These are phyloP conservation scores for Kalanchoe fedtschenkoi DNA, from an alignment of 164 flowering plant species.

Conservation along the genomic window DNA sequence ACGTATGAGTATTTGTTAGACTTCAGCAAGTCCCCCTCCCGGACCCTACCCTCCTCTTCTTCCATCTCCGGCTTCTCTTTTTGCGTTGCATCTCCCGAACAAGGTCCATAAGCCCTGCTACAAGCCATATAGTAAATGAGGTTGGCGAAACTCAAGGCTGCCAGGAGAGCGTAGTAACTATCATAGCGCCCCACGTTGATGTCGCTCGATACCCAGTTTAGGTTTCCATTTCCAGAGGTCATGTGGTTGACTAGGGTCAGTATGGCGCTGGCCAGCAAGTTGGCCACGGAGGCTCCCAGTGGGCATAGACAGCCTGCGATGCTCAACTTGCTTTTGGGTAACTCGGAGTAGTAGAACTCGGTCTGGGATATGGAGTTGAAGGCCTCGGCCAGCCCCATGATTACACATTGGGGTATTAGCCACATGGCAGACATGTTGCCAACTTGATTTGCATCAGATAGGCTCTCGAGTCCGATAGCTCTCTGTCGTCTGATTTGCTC, in stretches of 20 bases:
- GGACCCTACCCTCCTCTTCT: background rate
- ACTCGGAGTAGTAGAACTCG: background rate
- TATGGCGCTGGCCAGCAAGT: background rate
- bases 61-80: background rate
- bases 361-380: background rate
- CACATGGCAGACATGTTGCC: constrained; percentile 4
- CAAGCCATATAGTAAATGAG: background rate
- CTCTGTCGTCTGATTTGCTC: constrained; percentile 20
- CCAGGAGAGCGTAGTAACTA: background rate
- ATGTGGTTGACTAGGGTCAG: background rate
- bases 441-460: background rate
- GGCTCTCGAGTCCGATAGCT: constrained; percentile 9
- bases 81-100: too few relatives aligned
- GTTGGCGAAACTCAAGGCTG: background rate
- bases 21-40: background rate
- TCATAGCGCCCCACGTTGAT: background rate
- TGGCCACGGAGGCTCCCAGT: background rate
- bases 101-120: constrained; percentile 3
- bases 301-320: background rate
- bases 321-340: constrained; percentile 3
- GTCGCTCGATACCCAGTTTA: background rate
- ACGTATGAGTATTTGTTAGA: too few relatives aligned
- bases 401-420: background rate
- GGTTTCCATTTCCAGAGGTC: background rate
- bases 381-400: background rate